Percentiles rank a stretch among this genome's conserved stretches.
phyloP scores from a whole-genome alignment of 1,139 yeast species.

The Blastobotrys indianensis region DNA sequence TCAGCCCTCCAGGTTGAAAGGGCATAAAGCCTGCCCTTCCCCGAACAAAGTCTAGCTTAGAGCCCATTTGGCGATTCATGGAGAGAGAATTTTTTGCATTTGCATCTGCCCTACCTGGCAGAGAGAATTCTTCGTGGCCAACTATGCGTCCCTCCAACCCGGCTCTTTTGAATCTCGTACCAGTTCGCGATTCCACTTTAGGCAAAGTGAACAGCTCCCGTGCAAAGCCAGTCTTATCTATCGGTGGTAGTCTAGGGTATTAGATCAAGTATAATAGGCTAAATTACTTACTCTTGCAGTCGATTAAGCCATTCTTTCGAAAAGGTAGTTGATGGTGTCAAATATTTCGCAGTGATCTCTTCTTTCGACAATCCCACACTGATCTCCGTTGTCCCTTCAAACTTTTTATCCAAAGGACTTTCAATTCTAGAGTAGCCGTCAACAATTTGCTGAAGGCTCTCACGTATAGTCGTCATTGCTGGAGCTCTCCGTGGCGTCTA shows the following conservation, averaged over 20 bases:
- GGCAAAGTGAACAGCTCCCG: conserved; percentile 34
- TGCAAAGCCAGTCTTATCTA: conserved; percentile 30
- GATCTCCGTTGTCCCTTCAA: background rate
- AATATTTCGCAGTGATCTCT: conserved; percentile 18
- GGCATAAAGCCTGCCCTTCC: conserved; percentile 80
- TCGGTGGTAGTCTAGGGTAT: conserved; percentile 31
- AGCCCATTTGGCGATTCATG: conserved; percentile 59
- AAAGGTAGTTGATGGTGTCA: conserved; percentile 31
- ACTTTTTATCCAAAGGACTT: background rate
- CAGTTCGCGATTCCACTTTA: conserved; percentile 38
- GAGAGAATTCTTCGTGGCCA: conserved; percentile 56
- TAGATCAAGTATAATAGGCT: conserved; percentile 24
- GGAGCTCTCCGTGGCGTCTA: too few species aligned
- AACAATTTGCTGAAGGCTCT: too few species aligned
- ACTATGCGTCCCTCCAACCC: conserved; percentile 71
- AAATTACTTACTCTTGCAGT: conserved; percentile 29
- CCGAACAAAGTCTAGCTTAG: conserved; percentile 53
- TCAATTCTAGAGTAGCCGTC: conserved; percentile 7
- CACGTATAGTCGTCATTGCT: too few species aligned
- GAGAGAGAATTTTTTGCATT: conserved; percentile 67
- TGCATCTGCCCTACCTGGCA: conserved; percentile 43
- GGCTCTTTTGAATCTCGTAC: conserved; percentile 40
- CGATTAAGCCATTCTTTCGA: conserved; percentile 32
- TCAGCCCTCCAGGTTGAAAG: conserved; percentile 83
- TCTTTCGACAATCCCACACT: background rate